phyloP scores from a whole-genome alignment of 2,329 filamentous ascomycete species.

The Botrytis cinerea region DNA sequence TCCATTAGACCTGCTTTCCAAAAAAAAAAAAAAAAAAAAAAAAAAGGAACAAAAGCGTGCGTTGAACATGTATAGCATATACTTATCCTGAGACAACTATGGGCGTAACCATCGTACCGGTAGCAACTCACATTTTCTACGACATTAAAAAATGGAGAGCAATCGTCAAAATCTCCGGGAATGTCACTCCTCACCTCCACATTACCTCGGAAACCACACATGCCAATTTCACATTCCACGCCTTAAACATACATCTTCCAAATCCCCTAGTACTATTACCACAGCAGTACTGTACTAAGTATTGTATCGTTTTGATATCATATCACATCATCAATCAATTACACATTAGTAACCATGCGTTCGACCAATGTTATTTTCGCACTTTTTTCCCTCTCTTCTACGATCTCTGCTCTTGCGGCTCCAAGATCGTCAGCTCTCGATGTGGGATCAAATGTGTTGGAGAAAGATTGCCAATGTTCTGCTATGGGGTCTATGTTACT shows the following conservation, averaged over 20 bases:
- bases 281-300: not conserved
- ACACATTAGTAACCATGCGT: not conserved
- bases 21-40: not conserved
- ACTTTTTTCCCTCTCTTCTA: not conserved
- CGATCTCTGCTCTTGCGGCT: not conserved
- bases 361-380: not conserved
- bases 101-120: not conserved
- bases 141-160: not conserved
- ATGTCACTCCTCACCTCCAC: not conserved
- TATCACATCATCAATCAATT: conserved; percentile 5
- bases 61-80: not conserved
- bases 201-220: not conserved
- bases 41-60: not conserved
- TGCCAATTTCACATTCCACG: not conserved
- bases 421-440: not conserved
- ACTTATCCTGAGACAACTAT: not conserved
- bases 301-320: not conserved
- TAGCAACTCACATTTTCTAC: not conserved
- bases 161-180: not conserved
- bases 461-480: conserved; percentile 8
- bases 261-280: not conserved
- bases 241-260: not conserved
- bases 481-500: not conserved
- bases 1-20: not conserved
- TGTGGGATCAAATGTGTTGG: not conserved